Evolutionary conservation across 139 green algal species (phyloP).

Genomic region (Pycnococcus provasolii): DNA sequence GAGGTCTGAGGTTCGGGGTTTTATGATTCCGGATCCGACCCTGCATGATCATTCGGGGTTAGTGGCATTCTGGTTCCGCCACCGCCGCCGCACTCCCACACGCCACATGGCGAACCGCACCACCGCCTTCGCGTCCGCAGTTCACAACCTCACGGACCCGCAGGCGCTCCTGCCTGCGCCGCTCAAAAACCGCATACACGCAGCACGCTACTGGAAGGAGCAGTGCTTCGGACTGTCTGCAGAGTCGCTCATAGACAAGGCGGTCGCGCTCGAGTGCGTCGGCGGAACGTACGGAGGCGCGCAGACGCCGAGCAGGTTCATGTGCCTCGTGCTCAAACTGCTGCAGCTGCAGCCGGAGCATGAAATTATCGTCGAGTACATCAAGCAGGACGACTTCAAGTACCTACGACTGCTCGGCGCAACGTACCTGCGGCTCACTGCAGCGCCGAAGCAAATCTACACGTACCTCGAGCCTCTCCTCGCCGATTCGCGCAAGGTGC

Average conservation of each 20-base stretch:
- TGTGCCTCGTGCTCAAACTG: conserved; percentile 94
- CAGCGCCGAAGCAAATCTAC: conserved; percentile 80
- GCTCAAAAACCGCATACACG: conserved; percentile 87
- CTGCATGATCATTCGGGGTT: no score
- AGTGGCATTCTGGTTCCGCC: no score
- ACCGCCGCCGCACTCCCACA: no score
- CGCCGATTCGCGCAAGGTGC: conserved; percentile 83
- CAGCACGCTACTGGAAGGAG: conserved; percentile 93
- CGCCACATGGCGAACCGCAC: conserved; percentile 76
- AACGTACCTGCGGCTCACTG: conserved; percentile 92
- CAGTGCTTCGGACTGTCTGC: conserved; percentile 92
- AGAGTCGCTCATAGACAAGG: conserved; percentile 88
- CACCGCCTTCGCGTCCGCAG: conserved; percentile 46
- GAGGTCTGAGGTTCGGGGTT: no score
- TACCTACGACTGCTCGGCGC: conserved; percentile 61
- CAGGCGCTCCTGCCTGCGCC: not conserved
- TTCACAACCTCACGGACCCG: conserved; percentile 21
- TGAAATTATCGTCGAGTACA: conserved; percentile 95
- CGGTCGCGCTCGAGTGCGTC: conserved; percentile 63
- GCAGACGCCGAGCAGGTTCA: conserved; percentile 72
- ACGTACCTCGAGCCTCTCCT: conserved; percentile 91
- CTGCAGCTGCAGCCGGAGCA: conserved; percentile 94
- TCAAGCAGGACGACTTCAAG: conserved; percentile 97
- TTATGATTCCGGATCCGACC: no score
- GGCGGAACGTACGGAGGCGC: conserved; percentile 78